Evolutionary conservation across 306 rosid genomes (phyloP), one percentile per base, ranked within the genome.

Genomic region (Citrullus amarus): DNA sequence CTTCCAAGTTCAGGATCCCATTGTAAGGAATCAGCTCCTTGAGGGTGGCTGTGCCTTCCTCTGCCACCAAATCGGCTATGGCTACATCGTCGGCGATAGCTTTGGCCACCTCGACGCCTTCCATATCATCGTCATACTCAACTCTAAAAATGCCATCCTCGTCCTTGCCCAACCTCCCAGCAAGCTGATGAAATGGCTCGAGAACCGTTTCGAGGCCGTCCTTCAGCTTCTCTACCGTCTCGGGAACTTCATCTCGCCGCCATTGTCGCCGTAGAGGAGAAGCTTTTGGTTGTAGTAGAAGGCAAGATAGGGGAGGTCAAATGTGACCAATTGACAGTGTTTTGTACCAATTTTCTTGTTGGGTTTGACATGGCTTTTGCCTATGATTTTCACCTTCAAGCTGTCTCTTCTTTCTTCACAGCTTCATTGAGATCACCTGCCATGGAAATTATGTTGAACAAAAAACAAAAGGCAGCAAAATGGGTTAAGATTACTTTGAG

Each of bases 221-320:
- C 62, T 95, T 95, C 14, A 95, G 68, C 51, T 87, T 95, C 84
- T 83, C 81, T 8, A 91, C 99, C 84, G 80, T 83, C 17, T 79
- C 87, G 14, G 85, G 75, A 79, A 92, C 68, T 80, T 86, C 0
- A 48, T 6, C 13, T 22, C 81, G 0, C 96, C 96, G 66, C 86
- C 89, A 0, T 36, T 82, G 1, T 92, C 97, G 46, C 84, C 87
- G 90, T 91, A 95, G 30, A 95, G 82, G 10, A 95, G 55, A 6
- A 95, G 68, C 89, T 95, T 95, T 62, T 95, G 99, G 90, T 95
- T 95, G 86, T 95, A 95, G 89, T 91, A 95, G 54, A 95, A 95
- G 14, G 99, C 99, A 13, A 95, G 63, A 67, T 95, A 95, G 1
- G 99, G 99, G 12, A 92, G 90, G 65, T 95, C 99, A 82, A 92